Evolutionary conservation across 2,329 filamentous ascomycete species (phyloP), one percentile per base, ranked within the genome.

Genomic region (Dryadomyces quercivorus): DNA sequence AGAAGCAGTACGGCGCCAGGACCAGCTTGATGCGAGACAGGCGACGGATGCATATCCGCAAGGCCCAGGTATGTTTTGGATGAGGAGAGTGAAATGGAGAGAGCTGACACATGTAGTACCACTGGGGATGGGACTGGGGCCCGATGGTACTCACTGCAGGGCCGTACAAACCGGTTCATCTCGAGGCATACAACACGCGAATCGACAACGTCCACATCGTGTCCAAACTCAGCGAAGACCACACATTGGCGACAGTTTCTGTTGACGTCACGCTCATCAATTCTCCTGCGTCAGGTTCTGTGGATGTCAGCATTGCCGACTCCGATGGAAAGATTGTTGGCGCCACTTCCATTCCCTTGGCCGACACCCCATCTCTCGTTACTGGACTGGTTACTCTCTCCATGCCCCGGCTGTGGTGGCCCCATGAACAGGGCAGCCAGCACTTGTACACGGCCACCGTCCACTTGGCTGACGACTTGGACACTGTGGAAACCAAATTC

Each of bases 141-240:
- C 82, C 82, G 1, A 72, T 82, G 7, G 61, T 85, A 52, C 74
- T 81, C 64, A 82, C 80, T 0, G 76, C 74, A 9, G 82, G 82
- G 0, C 78, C 81, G 2, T 90, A 86, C 85, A 77, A 78, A 58
- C 76, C 81, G 2, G 74, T 89, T 2, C 74, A 74, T 13, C 65
- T 90, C 2, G 85, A 91, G 64, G 74, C 75, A 0, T 89, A 85
- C 57, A 65, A 70, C 44, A 72, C 74, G 9, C 72, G 77, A 16
- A 67, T 90, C 5, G 70, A 76, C 0, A 31, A 53, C 18, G n/a
- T 51, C 34, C 5, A 10, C 34, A 5, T 20, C 21, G n/a, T 34
- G 31, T 7, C 40, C 5, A 13, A 22, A 8, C 36, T 53, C 8
- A 6, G 9, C 9, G 46, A 34, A 5, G 18, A 34, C 26, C 12